Conservation (phyloP, 495 filamentous ascomycete genomes). For the Hypoxylon lienhwacheense region DNA sequence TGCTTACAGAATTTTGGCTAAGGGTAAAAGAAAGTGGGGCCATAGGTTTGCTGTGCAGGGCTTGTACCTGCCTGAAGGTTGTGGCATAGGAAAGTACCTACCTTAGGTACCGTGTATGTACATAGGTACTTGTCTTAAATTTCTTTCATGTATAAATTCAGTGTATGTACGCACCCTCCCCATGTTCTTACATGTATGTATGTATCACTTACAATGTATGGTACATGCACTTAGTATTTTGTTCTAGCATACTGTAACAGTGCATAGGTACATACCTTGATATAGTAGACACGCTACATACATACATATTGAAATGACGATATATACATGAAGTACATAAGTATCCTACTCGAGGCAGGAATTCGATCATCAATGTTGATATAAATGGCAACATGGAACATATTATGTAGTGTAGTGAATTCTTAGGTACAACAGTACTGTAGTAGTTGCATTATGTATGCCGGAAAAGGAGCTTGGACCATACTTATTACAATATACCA, state of each 20-base stretch:
- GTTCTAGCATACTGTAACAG: too few relatives aligned
- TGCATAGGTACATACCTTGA: too few relatives aligned
- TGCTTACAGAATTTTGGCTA: conserved; percentile 15
- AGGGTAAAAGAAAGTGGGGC: conserved; percentile 2
- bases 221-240: too few relatives aligned
- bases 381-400: too few relatives aligned
- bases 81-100: background rate
- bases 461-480: conserved; percentile 7
- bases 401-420: background rate
- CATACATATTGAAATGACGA: too few relatives aligned
- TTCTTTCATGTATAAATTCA: background rate
- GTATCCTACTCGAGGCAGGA: too few relatives aligned
- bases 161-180: too few relatives aligned
- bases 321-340: too few relatives aligned
- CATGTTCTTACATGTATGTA: too few relatives aligned
- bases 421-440: background rate
- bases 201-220: too few relatives aligned
- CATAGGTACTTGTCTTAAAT: background rate
- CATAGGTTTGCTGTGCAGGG: conserved; percentile 16
- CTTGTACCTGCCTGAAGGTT: conserved; percentile 12
- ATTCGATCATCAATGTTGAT: too few relatives aligned
- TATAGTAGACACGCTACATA: too few relatives aligned
- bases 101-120: background rate
- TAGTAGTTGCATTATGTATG: background rate
- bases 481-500: background rate